phyloP scores from a whole-genome alignment of 768 basidiomycete species.

The Aureoboletus auriporus region DNA sequence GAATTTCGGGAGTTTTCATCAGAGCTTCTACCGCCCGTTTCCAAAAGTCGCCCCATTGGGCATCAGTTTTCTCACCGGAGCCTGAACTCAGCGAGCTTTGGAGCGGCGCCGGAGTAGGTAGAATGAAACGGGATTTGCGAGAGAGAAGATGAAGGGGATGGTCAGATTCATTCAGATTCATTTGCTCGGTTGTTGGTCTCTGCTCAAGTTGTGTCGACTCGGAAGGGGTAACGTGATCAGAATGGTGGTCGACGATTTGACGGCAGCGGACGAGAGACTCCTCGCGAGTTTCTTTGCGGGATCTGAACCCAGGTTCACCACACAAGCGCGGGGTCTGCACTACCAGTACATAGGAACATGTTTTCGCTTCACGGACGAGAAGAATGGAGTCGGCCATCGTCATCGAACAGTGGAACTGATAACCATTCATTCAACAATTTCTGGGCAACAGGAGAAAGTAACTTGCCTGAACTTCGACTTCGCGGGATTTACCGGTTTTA shows the following conservation, averaged over 20 bases:
- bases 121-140: conserved; percentile 45
- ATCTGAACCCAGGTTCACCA: conserved; percentile 88
- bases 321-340: conserved; percentile 95
- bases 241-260: conserved; percentile 49
- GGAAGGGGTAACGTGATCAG: conserved; percentile 18
- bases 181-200: conserved; percentile 25
- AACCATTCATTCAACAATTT: conserved; percentile 1
- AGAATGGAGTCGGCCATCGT: conserved; percentile 87
- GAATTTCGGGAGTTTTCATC: conserved; percentile 30
- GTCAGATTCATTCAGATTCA: conserved; percentile 46
- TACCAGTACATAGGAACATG: conserved; percentile 91
- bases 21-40: conserved; percentile 27
- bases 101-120: conserved; percentile 26
- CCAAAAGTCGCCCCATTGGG: conserved; percentile 20
- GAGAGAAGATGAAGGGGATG: conserved; percentile 51
- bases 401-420: conserved; percentile 93
- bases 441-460: not conserved
- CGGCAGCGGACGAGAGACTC: conserved; percentile 77
- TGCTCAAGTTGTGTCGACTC: conserved; percentile 30
- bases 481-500: conserved; percentile 81
- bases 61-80: conserved; percentile 13
- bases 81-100: conserved; percentile 17
- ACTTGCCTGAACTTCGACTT: conserved; percentile 91
- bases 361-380: conserved; percentile 90
- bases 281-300: conserved; percentile 58